Conservation (phyloP, 2,329 filamentous ascomycete species). For the Rugonectria rugulosa region DNA sequence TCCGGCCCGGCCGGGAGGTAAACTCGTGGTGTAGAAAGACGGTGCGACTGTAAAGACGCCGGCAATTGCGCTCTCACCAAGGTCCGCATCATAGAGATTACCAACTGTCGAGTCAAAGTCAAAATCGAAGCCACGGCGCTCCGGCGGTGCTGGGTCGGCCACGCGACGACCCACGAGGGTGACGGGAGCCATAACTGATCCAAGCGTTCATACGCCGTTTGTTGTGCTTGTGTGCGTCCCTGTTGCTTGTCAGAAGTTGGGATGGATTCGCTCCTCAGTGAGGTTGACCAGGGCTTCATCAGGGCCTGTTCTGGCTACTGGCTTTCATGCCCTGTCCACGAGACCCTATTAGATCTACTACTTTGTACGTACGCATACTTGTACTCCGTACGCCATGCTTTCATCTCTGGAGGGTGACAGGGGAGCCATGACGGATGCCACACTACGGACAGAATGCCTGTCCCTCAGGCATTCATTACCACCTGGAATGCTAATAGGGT, state of each 20-base stretch:
- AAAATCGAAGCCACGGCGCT: slow-evolving; percentile 31
- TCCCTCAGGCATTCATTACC: slow-evolving; percentile 5
- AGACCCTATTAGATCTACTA: slow-evolving; percentile 37
- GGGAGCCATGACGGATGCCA: slow-evolving; percentile 18
- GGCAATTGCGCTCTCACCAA: slow-evolving; percentile 10
- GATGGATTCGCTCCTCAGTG: slow-evolving; percentile 29
- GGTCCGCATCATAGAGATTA: slow-evolving; percentile 13
- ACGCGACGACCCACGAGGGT: slow-evolving; percentile 39
- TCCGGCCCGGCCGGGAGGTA: slow-evolving; percentile 22
- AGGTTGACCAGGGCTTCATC: slow-evolving; percentile 24
- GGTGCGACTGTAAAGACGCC: slow-evolving; percentile 2
- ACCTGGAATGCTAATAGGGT: slow-evolving; percentile 1
- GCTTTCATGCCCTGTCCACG: slow-evolving; percentile 24
- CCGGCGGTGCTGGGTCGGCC: slow-evolving; percentile 32
- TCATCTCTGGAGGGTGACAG: slow-evolving; percentile 4
- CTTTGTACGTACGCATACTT: too few relatives aligned
- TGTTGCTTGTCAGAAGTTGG: slow-evolving; percentile 33
- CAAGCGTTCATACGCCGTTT: slow-evolving; percentile 35
- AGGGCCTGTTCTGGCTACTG: slow-evolving; percentile 18
- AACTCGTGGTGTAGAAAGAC: slow-evolving; percentile 1
- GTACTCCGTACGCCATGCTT: slow-evolving; percentile 18
- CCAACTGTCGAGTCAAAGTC: slow-evolving; percentile 27
- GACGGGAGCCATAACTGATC: slow-evolving; percentile 33
- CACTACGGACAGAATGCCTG: slow-evolving; percentile 20
- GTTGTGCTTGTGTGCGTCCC: too few relatives aligned